A percentile compares a stretch with the other conserved stretches of the same genome.
Conservation (phyloP, 495 filamentous ascomycete genomes). For the Zalerion maritima region DNA sequence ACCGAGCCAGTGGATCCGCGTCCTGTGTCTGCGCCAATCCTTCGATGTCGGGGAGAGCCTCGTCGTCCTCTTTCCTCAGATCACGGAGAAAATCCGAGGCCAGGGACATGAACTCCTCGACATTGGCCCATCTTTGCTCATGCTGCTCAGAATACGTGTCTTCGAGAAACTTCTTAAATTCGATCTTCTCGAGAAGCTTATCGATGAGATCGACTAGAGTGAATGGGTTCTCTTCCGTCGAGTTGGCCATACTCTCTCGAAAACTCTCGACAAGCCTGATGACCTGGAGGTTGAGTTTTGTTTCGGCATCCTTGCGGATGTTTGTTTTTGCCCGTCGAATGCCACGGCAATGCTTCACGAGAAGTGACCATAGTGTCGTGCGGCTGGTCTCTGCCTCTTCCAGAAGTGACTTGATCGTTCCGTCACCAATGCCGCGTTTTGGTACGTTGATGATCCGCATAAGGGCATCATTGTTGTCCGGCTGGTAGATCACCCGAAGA, state of each 20-base stretch:
- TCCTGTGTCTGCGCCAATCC: slow-evolving; percentile 56
- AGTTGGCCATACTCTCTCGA: slow-evolving; percentile 45
- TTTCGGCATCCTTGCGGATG: slow-evolving; percentile 51
- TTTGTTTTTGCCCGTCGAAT: slow-evolving; percentile 49
- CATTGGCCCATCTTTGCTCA: slow-evolving; percentile 78
- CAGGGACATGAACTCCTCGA: slow-evolving; percentile 74
- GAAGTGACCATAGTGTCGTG: slow-evolving; percentile 58
- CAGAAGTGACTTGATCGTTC: slow-evolving; percentile 55
- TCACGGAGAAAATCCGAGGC: slow-evolving; percentile 50
- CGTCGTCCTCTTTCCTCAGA: slow-evolving; percentile 37
- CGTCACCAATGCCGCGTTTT: slow-evolving; percentile 65
- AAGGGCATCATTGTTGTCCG: slow-evolving; percentile 77
- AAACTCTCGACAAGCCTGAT: slow-evolving; percentile 40
- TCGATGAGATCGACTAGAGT: slow-evolving; percentile 58
- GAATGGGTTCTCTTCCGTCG: slow-evolving; percentile 18
- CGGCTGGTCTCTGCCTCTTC: slow-evolving; percentile 58
- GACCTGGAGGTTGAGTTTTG: slow-evolving; percentile 28
- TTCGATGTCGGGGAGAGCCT: slow-evolving; percentile 61
- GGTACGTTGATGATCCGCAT: slow-evolving; percentile 78
- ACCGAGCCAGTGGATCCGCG: slow-evolving; percentile 57
- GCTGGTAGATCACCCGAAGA: slow-evolving; percentile 70
- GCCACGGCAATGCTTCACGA: slow-evolving; percentile 58
- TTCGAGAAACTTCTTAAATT: slow-evolving; percentile 59
- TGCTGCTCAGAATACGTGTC: slow-evolving; percentile 58
- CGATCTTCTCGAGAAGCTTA: slow-evolving; percentile 55